A percentile compares a stretch with the other conserved stretches of the same genome.
Evolutionary conservation across 345 rosid genomes (phyloP).

Genomic region (Salix suchowensis): DNA sequence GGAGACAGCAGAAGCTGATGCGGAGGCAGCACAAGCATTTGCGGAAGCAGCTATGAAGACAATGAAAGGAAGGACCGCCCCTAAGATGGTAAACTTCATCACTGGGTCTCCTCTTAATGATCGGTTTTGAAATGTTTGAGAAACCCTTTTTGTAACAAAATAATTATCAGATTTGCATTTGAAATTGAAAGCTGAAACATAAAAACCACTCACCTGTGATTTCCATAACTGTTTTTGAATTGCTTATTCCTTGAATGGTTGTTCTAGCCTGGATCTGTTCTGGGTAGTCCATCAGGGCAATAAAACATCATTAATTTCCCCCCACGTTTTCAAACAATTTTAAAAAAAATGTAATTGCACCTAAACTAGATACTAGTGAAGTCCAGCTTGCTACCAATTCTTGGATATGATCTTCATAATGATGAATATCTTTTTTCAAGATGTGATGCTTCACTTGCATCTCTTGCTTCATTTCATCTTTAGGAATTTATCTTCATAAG

Average conservation of each 20-base stretch:
- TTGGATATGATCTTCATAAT: neutral
- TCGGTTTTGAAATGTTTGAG: neutral
- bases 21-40: constrained; percentile 87
- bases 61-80: constrained; percentile 50
- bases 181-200: neutral
- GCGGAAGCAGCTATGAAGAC: constrained; percentile 83
- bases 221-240: neutral
- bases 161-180: neutral
- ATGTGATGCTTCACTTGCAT: neutral
- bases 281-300: neutral
- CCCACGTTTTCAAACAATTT: neutral
- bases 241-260: neutral
- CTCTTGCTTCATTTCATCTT: neutral
- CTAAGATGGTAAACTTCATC: constrained; percentile 19
- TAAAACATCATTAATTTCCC: neutral
- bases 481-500: neutral
- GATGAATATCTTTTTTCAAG: neutral
- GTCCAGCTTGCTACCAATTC: neutral
- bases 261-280: neutral
- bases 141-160: neutral
- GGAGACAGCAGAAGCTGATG: constrained; percentile 90
- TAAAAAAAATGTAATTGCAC: neutral
- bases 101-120: neutral
- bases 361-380: neutral
- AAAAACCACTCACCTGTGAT: too few species aligned